A percentile compares a stretch with the other conserved stretches of the same genome.
Evolutionary conservation across 306 rosid genomes (phyloP).

Genomic region (Ziziphus jujuba): DNA sequence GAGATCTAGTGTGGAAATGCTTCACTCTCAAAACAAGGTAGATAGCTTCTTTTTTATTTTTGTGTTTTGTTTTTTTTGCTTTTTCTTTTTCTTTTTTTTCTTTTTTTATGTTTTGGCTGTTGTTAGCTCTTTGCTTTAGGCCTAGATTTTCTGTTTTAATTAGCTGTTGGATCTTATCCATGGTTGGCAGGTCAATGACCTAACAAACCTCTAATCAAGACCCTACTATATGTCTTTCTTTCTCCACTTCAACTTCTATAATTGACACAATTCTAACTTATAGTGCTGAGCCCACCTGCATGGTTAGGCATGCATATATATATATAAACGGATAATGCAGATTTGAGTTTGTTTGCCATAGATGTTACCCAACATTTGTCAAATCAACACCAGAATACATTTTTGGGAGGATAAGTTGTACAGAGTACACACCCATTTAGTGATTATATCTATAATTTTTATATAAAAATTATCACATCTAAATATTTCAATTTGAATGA

Average conservation of each 20-base stretch:
- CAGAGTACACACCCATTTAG: too few relatives aligned
- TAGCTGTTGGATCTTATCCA: constrained; percentile 15
- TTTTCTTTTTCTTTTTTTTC: too few relatives aligned
- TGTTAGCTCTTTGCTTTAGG: background rate
- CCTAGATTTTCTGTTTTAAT: constrained; percentile 2
- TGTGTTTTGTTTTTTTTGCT: too few relatives aligned
- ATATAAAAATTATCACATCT: too few relatives aligned
- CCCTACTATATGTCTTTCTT: constrained; percentile 3
- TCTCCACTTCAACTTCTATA: background rate
- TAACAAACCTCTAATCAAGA: background rate
- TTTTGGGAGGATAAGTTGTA: too few relatives aligned
- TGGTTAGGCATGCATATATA: constrained; percentile 9
- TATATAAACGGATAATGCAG: background rate
- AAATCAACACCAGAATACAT: too few relatives aligned
- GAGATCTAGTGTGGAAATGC: too few relatives aligned
- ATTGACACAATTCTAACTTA: constrained; percentile 12
- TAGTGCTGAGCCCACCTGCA: background rate
- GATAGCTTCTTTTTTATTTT: too few relatives aligned
- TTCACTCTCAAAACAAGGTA: too few relatives aligned
- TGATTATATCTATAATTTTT: too few relatives aligned
- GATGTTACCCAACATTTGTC: background rate
- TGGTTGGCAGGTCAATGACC: constrained; percentile 25
- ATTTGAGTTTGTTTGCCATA: constrained; percentile 3
- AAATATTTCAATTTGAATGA: too few relatives aligned
- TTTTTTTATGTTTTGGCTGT: too few relatives aligned